Evolutionary conservation across 2,329 filamentous ascomycete genomes (phyloP).

Genomic region (Paecilomyces variotii): DNA sequence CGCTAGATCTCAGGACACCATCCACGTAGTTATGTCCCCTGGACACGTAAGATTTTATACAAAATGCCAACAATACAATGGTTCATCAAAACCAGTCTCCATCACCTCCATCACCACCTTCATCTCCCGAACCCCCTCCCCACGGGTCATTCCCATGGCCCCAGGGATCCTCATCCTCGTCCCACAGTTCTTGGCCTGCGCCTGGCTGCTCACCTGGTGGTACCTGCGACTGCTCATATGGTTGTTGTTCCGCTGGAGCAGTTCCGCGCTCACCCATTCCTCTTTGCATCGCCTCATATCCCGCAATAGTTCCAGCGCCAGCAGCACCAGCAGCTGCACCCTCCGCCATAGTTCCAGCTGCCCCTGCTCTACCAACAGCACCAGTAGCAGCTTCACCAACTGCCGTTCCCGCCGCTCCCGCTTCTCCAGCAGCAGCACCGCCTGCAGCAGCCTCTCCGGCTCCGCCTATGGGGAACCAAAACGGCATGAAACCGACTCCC

Average conservation of each 20-base stretch:
- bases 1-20: not conserved
- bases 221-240: conserved; percentile 7
- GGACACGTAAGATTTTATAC: not conserved
- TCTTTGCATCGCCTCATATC: conserved; percentile 56
- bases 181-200: conserved; percentile 20
- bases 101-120: conserved; percentile 11
- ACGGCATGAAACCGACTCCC: conserved; percentile 44
- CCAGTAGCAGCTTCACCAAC: conserved; percentile 30
- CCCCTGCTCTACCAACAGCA: conserved; percentile 31
- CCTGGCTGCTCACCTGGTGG: conserved; percentile 11
- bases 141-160: conserved; percentile 9
- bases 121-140: conserved; percentile 7
- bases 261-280: conserved; percentile 28
- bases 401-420: conserved; percentile 17
- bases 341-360: conserved; percentile 18
- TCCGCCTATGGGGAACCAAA: conserved; percentile 40
- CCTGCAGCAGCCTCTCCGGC: conserved; percentile 33
- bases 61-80: not conserved
- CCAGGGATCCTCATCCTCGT: conserved; percentile 15
- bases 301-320: conserved; percentile 53
- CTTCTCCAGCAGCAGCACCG: conserved; percentile 24
- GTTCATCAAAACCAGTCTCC: conserved; percentile 17
- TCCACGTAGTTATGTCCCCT: not conserved
- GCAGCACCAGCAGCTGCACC: conserved; percentile 37
- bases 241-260: conserved; percentile 10